Percentiles rank a stretch among this genome's conserved stretches.
Evolutionary conservation across 2,329 filamentous ascomycete species (phyloP).

Genomic region (Neocatenulostroma microsporum): DNA sequence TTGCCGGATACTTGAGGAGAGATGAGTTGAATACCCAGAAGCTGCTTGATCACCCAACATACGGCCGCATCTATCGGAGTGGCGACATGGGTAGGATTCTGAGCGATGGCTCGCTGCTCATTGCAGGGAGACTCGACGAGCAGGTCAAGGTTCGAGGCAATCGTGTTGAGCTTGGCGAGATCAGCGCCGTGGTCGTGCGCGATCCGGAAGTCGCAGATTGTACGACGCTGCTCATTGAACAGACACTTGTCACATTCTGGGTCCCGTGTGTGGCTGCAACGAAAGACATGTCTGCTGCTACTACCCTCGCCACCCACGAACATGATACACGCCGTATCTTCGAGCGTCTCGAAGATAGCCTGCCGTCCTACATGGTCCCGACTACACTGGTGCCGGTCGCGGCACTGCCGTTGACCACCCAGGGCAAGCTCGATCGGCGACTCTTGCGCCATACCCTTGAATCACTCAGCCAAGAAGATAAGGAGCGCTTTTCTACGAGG

Average conservation of each 20-base stretch:
- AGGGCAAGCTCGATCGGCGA: conserved; percentile 64
- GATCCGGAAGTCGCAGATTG: conserved; percentile 52
- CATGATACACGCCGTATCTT: conserved; percentile 39
- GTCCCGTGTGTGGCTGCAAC: no score
- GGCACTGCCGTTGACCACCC: conserved; percentile 60
- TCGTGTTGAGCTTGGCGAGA: conserved; percentile 69
- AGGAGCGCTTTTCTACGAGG: conserved; percentile 36
- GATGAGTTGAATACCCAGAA: conserved; percentile 55
- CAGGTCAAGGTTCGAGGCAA: conserved; percentile 78
- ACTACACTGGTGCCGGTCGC: conserved; percentile 63
- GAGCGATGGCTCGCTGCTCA: conserved; percentile 64
- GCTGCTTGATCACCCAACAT: conserved; percentile 60
- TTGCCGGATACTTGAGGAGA: conserved; percentile 62
- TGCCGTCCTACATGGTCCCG: conserved; percentile 76
- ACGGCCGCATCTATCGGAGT: conserved; percentile 70
- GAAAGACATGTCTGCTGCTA: no score
- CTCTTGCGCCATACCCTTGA: conserved; percentile 28
- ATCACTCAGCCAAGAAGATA: conserved; percentile 37
- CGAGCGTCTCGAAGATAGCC: conserved; percentile 43
- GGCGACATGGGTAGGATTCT: conserved; percentile 77
- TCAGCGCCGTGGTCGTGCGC: conserved; percentile 55
- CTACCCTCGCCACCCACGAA: no score
- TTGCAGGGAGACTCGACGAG: conserved; percentile 65
- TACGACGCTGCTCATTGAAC: conserved; percentile 50
- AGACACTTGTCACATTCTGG: conserved; percentile 63